phyloP scores from a whole-genome alignment of 1,139 yeast genomes.

The Sugiyamaella sp. region DNA sequence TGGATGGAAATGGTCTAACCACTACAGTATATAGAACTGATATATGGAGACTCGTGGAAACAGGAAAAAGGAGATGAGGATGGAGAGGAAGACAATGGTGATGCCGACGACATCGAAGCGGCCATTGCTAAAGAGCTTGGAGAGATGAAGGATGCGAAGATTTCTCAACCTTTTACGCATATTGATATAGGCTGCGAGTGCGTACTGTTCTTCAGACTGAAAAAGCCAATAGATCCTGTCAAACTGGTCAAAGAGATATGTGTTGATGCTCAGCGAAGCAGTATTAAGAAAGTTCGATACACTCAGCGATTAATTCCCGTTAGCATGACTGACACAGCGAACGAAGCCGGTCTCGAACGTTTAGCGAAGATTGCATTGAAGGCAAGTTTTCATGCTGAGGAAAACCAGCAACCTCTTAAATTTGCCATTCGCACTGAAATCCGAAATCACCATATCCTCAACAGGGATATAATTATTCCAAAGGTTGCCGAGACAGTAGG shows the following conservation, averaged over 20 bases:
- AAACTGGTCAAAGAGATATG: constrained; percentile 65
- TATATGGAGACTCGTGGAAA: constrained; percentile 39
- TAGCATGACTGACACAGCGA: constrained; percentile 71
- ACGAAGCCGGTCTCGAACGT: constrained; percentile 64
- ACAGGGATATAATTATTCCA: constrained; percentile 68
- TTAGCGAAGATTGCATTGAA: constrained; percentile 59
- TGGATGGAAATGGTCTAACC: constrained; percentile 24
- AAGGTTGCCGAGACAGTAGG: constrained; percentile 76
- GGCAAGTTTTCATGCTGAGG: constrained; percentile 66
- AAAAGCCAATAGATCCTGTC: constrained; percentile 79
- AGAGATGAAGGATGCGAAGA: constrained; percentile 52
- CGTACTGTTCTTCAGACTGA: constrained; percentile 73
- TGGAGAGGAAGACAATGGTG: constrained; percentile 42
- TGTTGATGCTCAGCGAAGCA: constrained; percentile 55
- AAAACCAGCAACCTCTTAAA: constrained; percentile 50
- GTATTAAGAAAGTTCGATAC: constrained; percentile 55
- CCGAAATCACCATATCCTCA: constrained; percentile 75
- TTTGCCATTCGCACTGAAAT: constrained; percentile 83
- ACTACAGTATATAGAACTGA: constrained; percentile 35
- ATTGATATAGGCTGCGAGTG: constrained; percentile 83
- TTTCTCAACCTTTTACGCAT: constrained; percentile 52
- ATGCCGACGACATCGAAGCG: constrained; percentile 64
- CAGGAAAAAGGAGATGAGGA: constrained; percentile 50
- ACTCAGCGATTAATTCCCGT: constrained; percentile 84
- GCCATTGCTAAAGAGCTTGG: constrained; percentile 69